Evolutionary conservation across 139 green algal genomes (phyloP).

Genomic region (Auxenochlorella protothecoides): DNA sequence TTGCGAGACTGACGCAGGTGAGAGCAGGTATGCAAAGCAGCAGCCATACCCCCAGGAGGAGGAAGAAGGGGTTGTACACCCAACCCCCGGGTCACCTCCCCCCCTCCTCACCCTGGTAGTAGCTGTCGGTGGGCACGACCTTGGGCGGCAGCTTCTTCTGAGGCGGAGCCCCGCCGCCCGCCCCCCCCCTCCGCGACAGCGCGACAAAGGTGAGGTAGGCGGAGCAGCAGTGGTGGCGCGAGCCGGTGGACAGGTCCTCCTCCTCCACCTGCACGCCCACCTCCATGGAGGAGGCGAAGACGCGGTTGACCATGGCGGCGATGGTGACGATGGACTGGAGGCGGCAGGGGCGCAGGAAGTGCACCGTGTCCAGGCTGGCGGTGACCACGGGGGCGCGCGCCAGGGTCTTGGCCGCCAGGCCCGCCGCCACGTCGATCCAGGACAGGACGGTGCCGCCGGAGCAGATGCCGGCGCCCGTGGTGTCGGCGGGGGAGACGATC

Average conservation of each 20-base stretch:
- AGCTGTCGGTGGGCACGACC: constrained; percentile 26
- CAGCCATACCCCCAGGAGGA: too few species aligned
- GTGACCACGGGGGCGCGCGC: constrained; percentile 62
- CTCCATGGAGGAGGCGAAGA: constrained; percentile 65
- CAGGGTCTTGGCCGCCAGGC: constrained; percentile 66
- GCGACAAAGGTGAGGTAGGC: constrained; percentile 77
- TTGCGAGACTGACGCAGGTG: too few species aligned
- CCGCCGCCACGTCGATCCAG: constrained; percentile 77
- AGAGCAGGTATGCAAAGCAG: too few species aligned
- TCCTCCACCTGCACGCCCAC: constrained; percentile 63
- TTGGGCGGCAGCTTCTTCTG: constrained; percentile 18
- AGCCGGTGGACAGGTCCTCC: constrained; percentile 57
- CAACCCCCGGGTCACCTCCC: too few species aligned
- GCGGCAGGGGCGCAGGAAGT: constrained; percentile 56
- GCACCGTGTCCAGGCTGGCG: constrained; percentile 57
- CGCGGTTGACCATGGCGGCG: constrained; percentile 70
- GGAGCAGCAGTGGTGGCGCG: constrained; percentile 62
- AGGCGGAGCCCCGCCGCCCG: background rate
- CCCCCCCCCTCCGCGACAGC: constrained; percentile 7
- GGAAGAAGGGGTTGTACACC: too few species aligned
- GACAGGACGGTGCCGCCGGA: constrained; percentile 46
- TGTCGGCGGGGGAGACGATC: constrained; percentile 47
- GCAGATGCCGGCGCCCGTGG: constrained; percentile 53
- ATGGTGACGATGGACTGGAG: constrained; percentile 59
- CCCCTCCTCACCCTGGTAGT: background rate